Conservation (phyloP, 164 flowering plant genomes). For the Houttuynia cordata region DNA sequence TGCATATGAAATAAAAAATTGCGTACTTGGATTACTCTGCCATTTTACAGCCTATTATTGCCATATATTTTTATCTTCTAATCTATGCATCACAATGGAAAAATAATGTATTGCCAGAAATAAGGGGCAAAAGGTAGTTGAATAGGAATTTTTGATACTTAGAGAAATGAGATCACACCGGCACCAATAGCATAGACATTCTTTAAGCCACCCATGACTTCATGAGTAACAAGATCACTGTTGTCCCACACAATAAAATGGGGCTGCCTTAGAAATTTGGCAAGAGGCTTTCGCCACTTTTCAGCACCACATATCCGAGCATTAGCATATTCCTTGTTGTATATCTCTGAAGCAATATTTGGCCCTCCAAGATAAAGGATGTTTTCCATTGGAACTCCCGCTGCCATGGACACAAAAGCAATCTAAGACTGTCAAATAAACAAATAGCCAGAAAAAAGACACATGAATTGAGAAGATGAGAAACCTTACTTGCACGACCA, state of each 20-base stretch:
- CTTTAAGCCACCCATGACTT: constrained; percentile 84
- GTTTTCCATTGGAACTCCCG: constrained; percentile 72
- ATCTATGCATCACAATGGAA: too few species aligned
- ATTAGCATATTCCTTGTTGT: constrained; percentile 88
- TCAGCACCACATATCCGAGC: constrained; percentile 90
- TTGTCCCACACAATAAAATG: constrained; percentile 94
- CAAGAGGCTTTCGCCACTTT: constrained; percentile 82
- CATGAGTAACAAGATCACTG: constrained; percentile 86
- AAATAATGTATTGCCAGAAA: not conserved
- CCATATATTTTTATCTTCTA: too few species aligned
- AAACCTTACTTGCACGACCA: constrained; percentile 63
- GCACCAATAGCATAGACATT: constrained; percentile 88
- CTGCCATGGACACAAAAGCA: constrained; percentile 28
- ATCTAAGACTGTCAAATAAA: not conserved
- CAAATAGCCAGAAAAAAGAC: not conserved
- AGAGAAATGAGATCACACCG: constrained; percentile 25
- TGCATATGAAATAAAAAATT: too few species aligned
- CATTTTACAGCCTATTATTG: too few species aligned
- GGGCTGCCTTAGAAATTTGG: constrained; percentile 80
- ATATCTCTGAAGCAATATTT: constrained; percentile 86
- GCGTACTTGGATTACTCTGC: too few species aligned
- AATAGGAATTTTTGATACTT: not conserved
- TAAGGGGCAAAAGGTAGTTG: not conserved
- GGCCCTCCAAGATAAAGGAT: constrained; percentile 94
- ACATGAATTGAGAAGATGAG: not conserved